phyloP scores from a whole-genome alignment of 768 basidiomycete genomes.

The Termitomyces sp. region DNA sequence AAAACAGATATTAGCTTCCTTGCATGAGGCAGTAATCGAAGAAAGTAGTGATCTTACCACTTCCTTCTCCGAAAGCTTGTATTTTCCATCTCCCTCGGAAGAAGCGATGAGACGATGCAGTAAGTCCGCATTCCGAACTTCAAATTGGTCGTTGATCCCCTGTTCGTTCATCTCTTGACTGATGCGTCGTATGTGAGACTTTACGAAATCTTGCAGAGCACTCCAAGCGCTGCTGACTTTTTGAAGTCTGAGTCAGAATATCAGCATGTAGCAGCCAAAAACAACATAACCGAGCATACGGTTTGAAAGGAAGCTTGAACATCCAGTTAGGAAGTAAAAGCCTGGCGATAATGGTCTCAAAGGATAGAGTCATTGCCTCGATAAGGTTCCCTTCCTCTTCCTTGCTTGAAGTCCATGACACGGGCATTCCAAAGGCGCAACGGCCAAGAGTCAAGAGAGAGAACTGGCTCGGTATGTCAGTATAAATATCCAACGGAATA shows the following conservation, averaged over 20 bases:
- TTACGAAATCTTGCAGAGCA: neutral
- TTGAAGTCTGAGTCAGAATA: constrained; percentile 9
- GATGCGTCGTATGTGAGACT: constrained; percentile 2
- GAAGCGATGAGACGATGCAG: constrained; percentile 18
- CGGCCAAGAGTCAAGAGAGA: constrained; percentile 20
- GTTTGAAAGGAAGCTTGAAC: constrained; percentile 20
- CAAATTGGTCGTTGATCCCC: neutral
- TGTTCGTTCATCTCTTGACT: constrained; percentile 8
- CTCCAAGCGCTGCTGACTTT: constrained; percentile 10
- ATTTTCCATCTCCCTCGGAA: constrained; percentile 14
- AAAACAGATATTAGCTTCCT: neutral
- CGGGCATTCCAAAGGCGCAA: constrained; percentile 23
- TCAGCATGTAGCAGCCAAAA: neutral
- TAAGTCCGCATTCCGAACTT: constrained; percentile 8
- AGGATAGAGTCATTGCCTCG: constrained; percentile 10
- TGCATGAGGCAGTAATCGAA: neutral
- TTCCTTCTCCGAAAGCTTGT: constrained; percentile 17
- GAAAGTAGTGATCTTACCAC: constrained; percentile 10
- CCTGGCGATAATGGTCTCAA: constrained; percentile 11
- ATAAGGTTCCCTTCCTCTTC: constrained; percentile 4
- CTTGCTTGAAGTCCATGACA: constrained; percentile 13
- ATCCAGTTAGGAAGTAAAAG: constrained; percentile 21
- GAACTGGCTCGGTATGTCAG: constrained; percentile 7
- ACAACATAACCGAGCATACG: constrained; percentile 8
- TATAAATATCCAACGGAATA: neutral